These are phyloP conservation scores for Ogataea thermomethanolica DNA, from an alignment of 805 yeast species.

Conservation along the genomic window DNA sequence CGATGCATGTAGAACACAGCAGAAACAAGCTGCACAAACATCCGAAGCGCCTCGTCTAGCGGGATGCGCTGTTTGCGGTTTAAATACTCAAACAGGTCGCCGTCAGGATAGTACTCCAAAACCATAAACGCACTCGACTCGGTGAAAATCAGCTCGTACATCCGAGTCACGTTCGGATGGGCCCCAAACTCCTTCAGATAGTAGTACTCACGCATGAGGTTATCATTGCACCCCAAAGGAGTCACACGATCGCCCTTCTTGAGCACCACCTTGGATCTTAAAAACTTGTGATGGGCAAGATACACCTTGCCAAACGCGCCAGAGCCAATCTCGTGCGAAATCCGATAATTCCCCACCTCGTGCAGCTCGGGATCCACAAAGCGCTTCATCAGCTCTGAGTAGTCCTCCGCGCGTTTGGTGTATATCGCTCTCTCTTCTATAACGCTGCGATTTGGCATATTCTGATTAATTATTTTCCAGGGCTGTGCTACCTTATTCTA, in stretches of 20 bases:
- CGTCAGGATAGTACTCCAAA: slow-evolving; percentile 83
- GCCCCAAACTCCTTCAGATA: slow-evolving; percentile 73
- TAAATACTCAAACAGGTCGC: slow-evolving; percentile 68
- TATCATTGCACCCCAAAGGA: slow-evolving; percentile 62
- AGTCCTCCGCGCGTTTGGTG: slow-evolving; percentile 34
- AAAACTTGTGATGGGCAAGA: slow-evolving; percentile 72
- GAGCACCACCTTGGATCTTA: slow-evolving; percentile 76
- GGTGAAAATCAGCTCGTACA: slow-evolving; percentile 82
- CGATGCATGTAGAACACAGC: slow-evolving; percentile 74
- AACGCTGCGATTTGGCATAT: slow-evolving; percentile 24
- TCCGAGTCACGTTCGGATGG: slow-evolving; percentile 78
- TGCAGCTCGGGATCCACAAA: slow-evolving; percentile 41
- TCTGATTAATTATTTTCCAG: slow-evolving; percentile 4
- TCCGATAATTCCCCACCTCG: slow-evolving; percentile 78
- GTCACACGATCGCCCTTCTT: slow-evolving; percentile 56
- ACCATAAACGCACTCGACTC: slow-evolving; percentile 83
- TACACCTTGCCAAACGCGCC: slow-evolving; percentile 93
- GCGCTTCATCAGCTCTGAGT: slow-evolving; percentile 36
- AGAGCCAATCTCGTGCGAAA: slow-evolving; percentile 75
- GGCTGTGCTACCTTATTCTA: slow-evolving; percentile 11
- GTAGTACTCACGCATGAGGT: slow-evolving; percentile 84
- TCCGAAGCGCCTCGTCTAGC: slow-evolving; percentile 43
- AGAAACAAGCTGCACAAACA: slow-evolving; percentile 64
- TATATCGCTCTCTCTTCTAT: slow-evolving; percentile 31
- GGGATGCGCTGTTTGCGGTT: slow-evolving; percentile 50